These are phyloP conservation scores for Colletotrichum incanum DNA, from an alignment of 2,329 filamentous ascomycete genomes.

Conservation along the genomic window DNA sequence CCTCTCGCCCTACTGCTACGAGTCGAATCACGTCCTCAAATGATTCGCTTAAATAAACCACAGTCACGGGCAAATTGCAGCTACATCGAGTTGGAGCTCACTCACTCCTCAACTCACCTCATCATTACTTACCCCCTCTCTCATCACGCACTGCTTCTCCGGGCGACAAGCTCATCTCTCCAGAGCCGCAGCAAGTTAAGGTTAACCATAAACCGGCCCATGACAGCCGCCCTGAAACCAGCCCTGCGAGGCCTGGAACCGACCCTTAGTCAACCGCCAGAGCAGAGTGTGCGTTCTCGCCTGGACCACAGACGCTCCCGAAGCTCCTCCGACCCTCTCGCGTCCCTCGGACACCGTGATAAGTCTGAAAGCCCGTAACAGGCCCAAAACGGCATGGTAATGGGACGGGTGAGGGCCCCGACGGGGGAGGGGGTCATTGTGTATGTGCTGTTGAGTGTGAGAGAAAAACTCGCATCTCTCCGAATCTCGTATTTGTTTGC, in stretches of 20 bases:
- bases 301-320: background rate
- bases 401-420: background rate
- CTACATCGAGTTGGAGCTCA: background rate
- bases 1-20: too few relatives aligned
- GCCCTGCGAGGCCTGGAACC: conserved; percentile 9
- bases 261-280: conserved; percentile 6
- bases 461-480: background rate
- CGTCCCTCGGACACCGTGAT: conserved; percentile 28
- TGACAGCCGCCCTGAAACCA: background rate
- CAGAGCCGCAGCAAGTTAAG: conserved; percentile 1
- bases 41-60: too few relatives aligned
- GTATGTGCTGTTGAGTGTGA: background rate
- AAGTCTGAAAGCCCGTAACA: conserved; percentile 15
- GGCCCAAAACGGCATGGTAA: conserved; percentile 24
- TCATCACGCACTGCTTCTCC: background rate
- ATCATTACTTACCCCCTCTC: background rate
- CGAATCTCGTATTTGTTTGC: conserved; percentile 24
- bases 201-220: conserved; percentile 20
- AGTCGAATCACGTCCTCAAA: too few relatives aligned
- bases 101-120: background rate
- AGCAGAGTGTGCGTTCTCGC: background rate
- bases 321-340: background rate
- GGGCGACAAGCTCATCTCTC: background rate
- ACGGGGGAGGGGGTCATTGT: background rate
- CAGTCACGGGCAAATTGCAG: background rate